A percentile compares a stretch with the other conserved stretches of the same genome.
Evolutionary conservation across 495 filamentous ascomycete species (phyloP).

Genomic region (Lasiosphaeriaceae sp.): DNA sequence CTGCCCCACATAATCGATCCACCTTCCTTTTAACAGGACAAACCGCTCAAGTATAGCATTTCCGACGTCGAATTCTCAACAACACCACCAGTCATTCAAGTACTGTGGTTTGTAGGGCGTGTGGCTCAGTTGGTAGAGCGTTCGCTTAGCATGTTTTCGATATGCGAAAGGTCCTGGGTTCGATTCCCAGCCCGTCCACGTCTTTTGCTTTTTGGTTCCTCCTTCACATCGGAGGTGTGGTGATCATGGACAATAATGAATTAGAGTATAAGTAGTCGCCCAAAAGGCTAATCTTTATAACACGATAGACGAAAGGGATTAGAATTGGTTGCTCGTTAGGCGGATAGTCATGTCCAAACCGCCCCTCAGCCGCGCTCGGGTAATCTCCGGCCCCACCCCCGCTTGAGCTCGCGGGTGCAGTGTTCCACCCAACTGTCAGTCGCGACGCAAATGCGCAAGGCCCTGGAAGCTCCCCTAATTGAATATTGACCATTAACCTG

Average conservation of each 20-base stretch:
- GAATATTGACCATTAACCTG: too few relatives aligned
- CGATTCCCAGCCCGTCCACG: slow-evolving; percentile 21
- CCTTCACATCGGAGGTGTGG: not conserved
- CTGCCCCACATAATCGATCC: too few relatives aligned
- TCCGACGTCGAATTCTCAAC: not conserved
- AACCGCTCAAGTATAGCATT: not conserved
- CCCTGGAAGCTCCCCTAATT: not conserved
- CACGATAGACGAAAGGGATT: too few relatives aligned
- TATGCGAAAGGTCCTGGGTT: slow-evolving; percentile 23
- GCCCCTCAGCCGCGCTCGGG: too few relatives aligned
- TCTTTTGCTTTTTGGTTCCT: not conserved
- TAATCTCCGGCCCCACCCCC: too few relatives aligned
- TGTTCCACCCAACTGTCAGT: too few relatives aligned
- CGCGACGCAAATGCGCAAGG: too few relatives aligned
- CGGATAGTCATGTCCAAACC: too few relatives aligned
- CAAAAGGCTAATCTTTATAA: too few relatives aligned
- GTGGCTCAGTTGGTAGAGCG: slow-evolving; percentile 8
- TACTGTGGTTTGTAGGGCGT: slow-evolving; percentile 6
- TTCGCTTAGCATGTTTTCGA: slow-evolving; percentile 1
- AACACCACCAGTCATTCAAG: not conserved
- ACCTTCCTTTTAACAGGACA: not conserved
- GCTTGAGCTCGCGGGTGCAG: too few relatives aligned
- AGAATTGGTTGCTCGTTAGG: too few relatives aligned
- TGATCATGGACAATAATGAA: slow-evolving; percentile 14
- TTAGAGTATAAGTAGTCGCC: too few relatives aligned